These are phyloP conservation scores for Odontarrhena argentea DNA, from an alignment of 345 rosid genomes.

Conservation along the genomic window DNA sequence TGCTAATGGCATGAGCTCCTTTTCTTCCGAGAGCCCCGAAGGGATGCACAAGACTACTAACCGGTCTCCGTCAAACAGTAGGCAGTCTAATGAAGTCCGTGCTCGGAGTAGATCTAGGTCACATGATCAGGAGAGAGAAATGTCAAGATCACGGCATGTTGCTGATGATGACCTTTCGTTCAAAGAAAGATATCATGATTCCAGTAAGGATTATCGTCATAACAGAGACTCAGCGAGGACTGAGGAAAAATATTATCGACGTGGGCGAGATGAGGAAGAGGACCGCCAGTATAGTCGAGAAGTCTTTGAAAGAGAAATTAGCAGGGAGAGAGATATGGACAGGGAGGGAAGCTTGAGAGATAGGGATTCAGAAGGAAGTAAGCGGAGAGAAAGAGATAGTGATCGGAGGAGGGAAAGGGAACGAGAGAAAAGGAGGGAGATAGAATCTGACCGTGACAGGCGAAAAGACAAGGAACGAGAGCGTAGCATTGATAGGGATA, in stretches of 20 bases:
- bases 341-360: constrained; percentile 45
- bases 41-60: constrained; percentile 39
- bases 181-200: constrained; percentile 40
- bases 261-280: constrained; percentile 46
- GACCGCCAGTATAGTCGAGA: constrained; percentile 47
- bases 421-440: constrained; percentile 51
- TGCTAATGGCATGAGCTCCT: constrained; percentile 45
- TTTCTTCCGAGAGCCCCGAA: constrained; percentile 46
- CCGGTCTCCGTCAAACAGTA: constrained; percentile 44
- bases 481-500: constrained; percentile 49
- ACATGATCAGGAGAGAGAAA: constrained; percentile 51
- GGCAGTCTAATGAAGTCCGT: constrained; percentile 45
- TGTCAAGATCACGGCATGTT: constrained; percentile 53
- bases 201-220: constrained; percentile 42
- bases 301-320: constrained; percentile 43
- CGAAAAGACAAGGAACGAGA: constrained; percentile 51
- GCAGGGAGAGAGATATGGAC: constrained; percentile 44
- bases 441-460: constrained; percentile 47
- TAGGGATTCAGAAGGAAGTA: constrained; percentile 44
- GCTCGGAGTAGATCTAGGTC: constrained; percentile 54
- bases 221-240: constrained; percentile 48
- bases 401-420: constrained; percentile 53
- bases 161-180: constrained; percentile 51
- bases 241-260: constrained; percentile 50
- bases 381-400: constrained; percentile 43